Evolutionary conservation across 495 filamentous ascomycete species (phyloP).

Genomic region (Filosporella fistucella): DNA sequence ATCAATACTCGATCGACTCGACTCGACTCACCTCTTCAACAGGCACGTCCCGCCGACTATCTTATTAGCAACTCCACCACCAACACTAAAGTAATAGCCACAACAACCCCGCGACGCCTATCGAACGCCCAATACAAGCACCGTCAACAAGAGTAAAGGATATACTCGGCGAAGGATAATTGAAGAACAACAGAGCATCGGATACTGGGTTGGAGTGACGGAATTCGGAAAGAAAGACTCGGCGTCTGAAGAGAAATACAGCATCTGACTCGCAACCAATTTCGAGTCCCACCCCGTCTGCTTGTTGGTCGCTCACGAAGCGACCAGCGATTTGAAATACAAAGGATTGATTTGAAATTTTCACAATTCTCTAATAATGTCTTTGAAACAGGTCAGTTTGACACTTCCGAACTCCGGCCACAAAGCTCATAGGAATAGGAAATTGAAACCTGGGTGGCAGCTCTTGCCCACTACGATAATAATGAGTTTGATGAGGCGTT

Average conservation of each 20-base stretch:
- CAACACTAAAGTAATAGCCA: slow-evolving; percentile 15
- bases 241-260: too few species aligned
- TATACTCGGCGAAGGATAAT: too few species aligned
- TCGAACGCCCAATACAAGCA: neutral
- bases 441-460: slow-evolving; percentile 98
- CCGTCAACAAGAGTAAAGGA: too few species aligned
- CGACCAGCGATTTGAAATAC: slow-evolving; percentile 18
- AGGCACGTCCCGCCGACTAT: neutral
- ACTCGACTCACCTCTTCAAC: neutral
- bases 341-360: neutral
- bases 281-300: slow-evolving; percentile 15
- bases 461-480: slow-evolving; percentile 87
- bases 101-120: slow-evolving; percentile 9
- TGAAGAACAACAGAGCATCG: too few species aligned
- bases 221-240: too few species aligned
- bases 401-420: neutral
- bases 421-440: slow-evolving; percentile 53
- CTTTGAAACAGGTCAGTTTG: slow-evolving; percentile 66
- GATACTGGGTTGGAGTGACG: too few species aligned
- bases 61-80: slow-evolving; percentile 3
- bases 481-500: slow-evolving; percentile 91
- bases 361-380: slow-evolving; percentile 46
- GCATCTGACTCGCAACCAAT: neutral
- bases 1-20: too few species aligned
- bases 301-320: slow-evolving; percentile 23